Evolutionary conservation across 2,329 filamentous ascomycete genomes (phyloP).

Genomic region (Alternaria consortialis): DNA sequence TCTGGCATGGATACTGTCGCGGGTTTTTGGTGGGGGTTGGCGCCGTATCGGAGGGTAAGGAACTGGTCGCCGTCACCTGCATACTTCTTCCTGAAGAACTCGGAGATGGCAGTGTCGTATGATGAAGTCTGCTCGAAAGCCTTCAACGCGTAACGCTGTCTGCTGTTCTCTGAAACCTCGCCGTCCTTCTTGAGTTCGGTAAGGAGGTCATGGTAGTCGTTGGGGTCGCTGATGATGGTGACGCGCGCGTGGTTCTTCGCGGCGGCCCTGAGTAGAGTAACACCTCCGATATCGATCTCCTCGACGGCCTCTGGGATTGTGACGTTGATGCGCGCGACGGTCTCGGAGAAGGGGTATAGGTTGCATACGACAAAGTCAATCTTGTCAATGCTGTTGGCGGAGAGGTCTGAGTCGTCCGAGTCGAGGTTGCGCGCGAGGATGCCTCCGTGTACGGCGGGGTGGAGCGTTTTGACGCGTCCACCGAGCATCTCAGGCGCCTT

Average conservation of each 20-base stretch:
- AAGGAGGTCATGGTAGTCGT: slow-evolving; percentile 93
- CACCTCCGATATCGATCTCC: slow-evolving; percentile 96
- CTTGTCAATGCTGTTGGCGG: slow-evolving; percentile 52
- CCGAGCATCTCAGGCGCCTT: slow-evolving; percentile 94
- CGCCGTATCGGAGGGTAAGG: slow-evolving; percentile 87
- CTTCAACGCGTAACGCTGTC: slow-evolving; percentile 92
- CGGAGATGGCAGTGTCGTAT: slow-evolving; percentile 93
- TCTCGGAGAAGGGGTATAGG: slow-evolving; percentile 99
- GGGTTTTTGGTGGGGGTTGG: slow-evolving; percentile 98
- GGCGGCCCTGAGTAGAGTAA: slow-evolving; percentile 93
- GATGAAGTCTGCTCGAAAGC: slow-evolving; percentile 98
- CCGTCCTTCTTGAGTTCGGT: slow-evolving; percentile 86
- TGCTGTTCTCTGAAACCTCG: slow-evolving; percentile 83
- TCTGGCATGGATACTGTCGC: slow-evolving; percentile 82
- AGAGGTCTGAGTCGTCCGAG: slow-evolving; percentile 95
- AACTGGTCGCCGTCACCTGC: slow-evolving; percentile 85
- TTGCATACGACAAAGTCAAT: slow-evolving; percentile 77
- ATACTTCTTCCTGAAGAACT: slow-evolving; percentile 98
- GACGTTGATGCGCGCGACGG: slow-evolving; percentile 94
- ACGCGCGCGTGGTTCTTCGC: slow-evolving; percentile 98
- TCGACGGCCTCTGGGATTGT: slow-evolving; percentile 96
- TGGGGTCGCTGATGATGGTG: slow-evolving; percentile 92
- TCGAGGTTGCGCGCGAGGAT: slow-evolving; percentile 95
- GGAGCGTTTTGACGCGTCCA: slow-evolving; percentile 92
- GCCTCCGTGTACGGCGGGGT: slow-evolving; percentile 83